A percentile compares a stretch with the other conserved stretches of the same genome.
phyloP scores from a whole-genome alignment of 108 stramenopile genomes.

The Conticribra weissflogii region DNA sequence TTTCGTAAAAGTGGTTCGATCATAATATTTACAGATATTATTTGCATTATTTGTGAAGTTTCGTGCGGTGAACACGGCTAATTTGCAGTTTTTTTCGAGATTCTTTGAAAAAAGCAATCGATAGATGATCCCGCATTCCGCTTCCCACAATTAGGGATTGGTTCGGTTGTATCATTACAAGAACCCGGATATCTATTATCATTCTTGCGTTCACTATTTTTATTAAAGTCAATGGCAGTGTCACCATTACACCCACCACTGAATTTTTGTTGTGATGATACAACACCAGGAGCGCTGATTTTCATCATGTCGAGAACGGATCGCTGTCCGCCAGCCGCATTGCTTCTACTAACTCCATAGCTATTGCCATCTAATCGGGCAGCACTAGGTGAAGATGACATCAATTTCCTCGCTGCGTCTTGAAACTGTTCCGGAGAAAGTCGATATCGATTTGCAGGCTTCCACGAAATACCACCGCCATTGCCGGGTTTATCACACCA shows the following conservation, averaged over 20 bases:
- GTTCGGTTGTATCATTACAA: neutral
- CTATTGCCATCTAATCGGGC: neutral
- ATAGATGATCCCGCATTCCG: conserved; percentile 3
- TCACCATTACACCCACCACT: too few relatives aligned
- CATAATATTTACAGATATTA: too few relatives aligned
- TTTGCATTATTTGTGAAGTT: too few relatives aligned
- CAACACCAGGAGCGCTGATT: neutral
- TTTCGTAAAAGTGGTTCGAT: too few relatives aligned
- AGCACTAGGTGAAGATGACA: neutral
- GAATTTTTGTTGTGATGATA: neutral
- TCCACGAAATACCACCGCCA: conserved; percentile 31
- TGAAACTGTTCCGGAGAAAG: conserved; percentile 42
- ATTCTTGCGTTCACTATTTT: neutral
- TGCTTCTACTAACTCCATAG: neutral
- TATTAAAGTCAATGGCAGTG: neutral
- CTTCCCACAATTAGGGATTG: neutral
- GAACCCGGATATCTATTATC: neutral
- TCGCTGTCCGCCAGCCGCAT: neutral
- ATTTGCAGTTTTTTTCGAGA: conserved; percentile 6
- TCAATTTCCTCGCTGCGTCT: conserved; percentile 27
- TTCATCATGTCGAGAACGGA: conserved; percentile 28
- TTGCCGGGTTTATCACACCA: conserved; percentile 67
- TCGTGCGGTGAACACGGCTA: too few relatives aligned
- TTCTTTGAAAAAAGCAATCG: conserved; percentile 11
- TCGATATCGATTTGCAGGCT: conserved; percentile 52